Evolutionary conservation across 1,284 basidiomycete species (phyloP).

Genomic region (Bjerkandera adusta): DNA sequence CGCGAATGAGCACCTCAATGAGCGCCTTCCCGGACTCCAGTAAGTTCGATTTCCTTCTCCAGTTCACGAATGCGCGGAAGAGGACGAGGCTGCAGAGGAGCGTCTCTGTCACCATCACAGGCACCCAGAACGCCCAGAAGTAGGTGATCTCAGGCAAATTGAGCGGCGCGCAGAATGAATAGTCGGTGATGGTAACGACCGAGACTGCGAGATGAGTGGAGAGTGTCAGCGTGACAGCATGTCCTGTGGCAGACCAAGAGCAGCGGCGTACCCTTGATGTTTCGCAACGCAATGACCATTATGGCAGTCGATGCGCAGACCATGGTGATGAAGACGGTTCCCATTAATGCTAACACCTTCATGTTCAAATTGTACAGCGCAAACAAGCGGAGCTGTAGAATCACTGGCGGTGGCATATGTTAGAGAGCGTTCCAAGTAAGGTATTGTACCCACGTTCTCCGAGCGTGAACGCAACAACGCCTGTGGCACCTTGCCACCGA

Average conservation of each 20-base stretch:
- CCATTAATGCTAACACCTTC: constrained; percentile 45
- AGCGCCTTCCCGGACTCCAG: constrained; percentile 44
- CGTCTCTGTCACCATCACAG: constrained; percentile 50
- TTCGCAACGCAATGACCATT: constrained; percentile 38
- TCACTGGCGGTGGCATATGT: constrained; percentile 35
- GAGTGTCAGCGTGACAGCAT: not conserved
- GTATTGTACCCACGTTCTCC: constrained; percentile 44
- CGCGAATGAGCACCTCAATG: constrained; percentile 48
- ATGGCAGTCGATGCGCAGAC: constrained; percentile 41
- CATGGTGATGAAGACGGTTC: constrained; percentile 35
- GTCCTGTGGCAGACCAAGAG: not conserved
- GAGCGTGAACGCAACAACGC: constrained; percentile 47
- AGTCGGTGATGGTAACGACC: constrained; percentile 24
- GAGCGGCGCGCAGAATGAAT: constrained; percentile 41
- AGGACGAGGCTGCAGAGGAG: constrained; percentile 50
- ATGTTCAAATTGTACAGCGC: constrained; percentile 55
- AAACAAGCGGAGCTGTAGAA: constrained; percentile 61
- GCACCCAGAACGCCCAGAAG: constrained; percentile 59
- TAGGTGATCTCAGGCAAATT: constrained; percentile 31
- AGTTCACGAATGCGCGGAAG: constrained; percentile 44
- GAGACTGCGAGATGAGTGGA: not conserved
- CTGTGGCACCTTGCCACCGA: constrained; percentile 59
- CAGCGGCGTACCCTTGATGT: constrained; percentile 36
- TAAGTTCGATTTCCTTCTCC: constrained; percentile 27
- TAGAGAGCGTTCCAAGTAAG: not conserved